These are phyloP conservation scores for Gamsiella multidivaricata DNA, from an alignment of 192 early-diverging fungal genomes.

Conservation along the genomic window DNA sequence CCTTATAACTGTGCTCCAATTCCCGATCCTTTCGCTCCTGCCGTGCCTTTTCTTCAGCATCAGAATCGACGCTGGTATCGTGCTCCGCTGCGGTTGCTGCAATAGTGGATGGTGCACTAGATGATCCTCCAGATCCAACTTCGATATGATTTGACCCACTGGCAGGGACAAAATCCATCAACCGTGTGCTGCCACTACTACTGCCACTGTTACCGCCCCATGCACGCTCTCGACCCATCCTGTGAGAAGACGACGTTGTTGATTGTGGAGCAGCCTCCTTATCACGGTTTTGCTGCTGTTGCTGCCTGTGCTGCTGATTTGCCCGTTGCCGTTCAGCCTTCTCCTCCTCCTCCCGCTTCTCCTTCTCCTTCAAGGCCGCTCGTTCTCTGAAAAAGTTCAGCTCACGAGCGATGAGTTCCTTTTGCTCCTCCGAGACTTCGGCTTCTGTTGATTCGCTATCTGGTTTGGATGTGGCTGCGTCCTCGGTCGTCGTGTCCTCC, in stretches of 20 bases:
- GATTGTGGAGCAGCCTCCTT: slow-evolving; percentile 35
- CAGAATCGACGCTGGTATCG: slow-evolving; percentile 41
- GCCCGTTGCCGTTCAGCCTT: slow-evolving; percentile 33
- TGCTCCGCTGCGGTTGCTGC: slow-evolving; percentile 57
- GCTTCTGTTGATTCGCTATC: slow-evolving; percentile 22
- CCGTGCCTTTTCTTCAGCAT: slow-evolving; percentile 40
- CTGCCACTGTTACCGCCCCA: slow-evolving; percentile 7
- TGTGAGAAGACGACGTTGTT: slow-evolving; percentile 21
- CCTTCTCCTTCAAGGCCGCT: slow-evolving; percentile 66
- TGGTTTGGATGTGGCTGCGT: slow-evolving; percentile 18
- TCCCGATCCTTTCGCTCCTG: slow-evolving; percentile 46
- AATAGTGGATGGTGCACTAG: slow-evolving; percentile 50
- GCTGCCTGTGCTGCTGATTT: slow-evolving; percentile 34
- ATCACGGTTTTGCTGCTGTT: slow-evolving; percentile 34
- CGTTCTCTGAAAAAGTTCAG: slow-evolving; percentile 72
- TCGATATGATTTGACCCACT: slow-evolving; percentile 63
- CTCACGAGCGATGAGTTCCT: slow-evolving; percentile 69
- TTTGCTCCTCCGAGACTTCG: slow-evolving; percentile 62
- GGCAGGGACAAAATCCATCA: slow-evolving; percentile 57
- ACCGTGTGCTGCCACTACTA: not conserved
- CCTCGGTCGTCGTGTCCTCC: slow-evolving; percentile 10
- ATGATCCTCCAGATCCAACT: slow-evolving; percentile 51
- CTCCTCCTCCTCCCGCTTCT: slow-evolving; percentile 62
- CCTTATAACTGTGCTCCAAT: slow-evolving; percentile 30
- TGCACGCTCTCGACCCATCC: slow-evolving; percentile 35